These are phyloP conservation scores for Pseudofabraea citricarpa DNA, from an alignment of 2,329 filamentous ascomycete genomes.

Conservation along the genomic window DNA sequence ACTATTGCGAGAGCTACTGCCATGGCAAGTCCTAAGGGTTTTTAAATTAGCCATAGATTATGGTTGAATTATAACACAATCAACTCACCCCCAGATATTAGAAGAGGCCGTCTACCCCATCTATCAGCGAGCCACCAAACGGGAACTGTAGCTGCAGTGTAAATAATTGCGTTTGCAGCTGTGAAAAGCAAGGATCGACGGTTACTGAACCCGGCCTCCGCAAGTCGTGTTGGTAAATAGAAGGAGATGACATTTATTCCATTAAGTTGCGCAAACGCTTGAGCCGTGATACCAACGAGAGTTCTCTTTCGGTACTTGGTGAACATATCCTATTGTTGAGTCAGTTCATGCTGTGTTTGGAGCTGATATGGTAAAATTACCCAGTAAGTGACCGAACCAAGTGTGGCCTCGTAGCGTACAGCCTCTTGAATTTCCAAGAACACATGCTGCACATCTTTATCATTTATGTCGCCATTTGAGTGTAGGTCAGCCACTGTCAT, in stretches of 20 bases:
- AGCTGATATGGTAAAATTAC: no score
- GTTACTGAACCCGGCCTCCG: constrained; percentile 31
- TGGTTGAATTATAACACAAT: no score
- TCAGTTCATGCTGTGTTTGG: no score
- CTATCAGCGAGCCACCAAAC: constrained; percentile 35
- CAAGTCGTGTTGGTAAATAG: constrained; percentile 33
- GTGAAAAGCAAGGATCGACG: constrained; percentile 33
- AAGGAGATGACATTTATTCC: constrained; percentile 39
- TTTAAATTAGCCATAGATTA: no score
- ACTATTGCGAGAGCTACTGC: constrained; percentile 30
- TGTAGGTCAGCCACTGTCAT: constrained; percentile 37
- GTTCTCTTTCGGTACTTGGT: constrained; percentile 37
- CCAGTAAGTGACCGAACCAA: constrained; percentile 29
- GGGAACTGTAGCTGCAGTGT: constrained; percentile 33
- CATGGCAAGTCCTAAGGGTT: constrained; percentile 24
- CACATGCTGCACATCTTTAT: constrained; percentile 30
- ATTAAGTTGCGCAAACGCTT: constrained; percentile 36
- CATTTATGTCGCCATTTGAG: constrained; percentile 29
- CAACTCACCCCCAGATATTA: constrained; percentile 20
- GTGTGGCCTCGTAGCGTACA: constrained; percentile 30
- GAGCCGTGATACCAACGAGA: constrained; percentile 34
- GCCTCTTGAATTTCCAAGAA: constrained; percentile 34
- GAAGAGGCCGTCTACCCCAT: constrained; percentile 35
- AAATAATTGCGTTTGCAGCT: constrained; percentile 34
- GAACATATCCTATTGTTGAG: constrained; percentile 31